Evolutionary conservation across 1,284 basidiomycete genomes (phyloP).

Genomic region (Fomitopsis pinicola): DNA sequence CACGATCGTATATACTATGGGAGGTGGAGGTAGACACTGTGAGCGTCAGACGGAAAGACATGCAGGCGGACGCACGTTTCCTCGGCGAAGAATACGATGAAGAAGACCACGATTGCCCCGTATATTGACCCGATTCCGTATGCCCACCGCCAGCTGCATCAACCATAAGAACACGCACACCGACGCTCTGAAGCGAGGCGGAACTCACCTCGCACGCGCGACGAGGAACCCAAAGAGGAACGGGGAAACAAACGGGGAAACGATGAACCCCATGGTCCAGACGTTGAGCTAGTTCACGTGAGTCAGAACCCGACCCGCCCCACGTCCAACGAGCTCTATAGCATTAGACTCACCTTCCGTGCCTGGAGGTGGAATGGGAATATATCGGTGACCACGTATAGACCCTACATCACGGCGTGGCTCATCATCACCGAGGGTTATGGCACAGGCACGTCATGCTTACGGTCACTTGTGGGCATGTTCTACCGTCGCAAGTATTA

Average conservation of each 20-base stretch:
- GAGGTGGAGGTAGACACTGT: neutral
- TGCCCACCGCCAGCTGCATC: constrained; percentile 60
- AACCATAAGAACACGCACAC: neutral
- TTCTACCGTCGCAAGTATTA: constrained; percentile 29
- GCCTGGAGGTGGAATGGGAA: constrained; percentile 76
- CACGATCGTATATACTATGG: constrained; percentile 66
- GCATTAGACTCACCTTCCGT: constrained; percentile 43
- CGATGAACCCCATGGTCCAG: constrained; percentile 71
- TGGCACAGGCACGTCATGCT: constrained; percentile 11
- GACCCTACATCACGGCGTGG: constrained; percentile 37
- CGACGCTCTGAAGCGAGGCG: no score
- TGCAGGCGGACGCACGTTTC: constrained; percentile 52
- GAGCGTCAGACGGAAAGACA: neutral
- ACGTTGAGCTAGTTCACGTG: constrained; percentile 47
- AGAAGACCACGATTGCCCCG: constrained; percentile 45
- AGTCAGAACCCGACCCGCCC: neutral
- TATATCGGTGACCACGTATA: constrained; percentile 64
- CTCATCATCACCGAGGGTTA: neutral
- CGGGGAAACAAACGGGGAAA: constrained; percentile 62
- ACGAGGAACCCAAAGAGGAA: constrained; percentile 70
- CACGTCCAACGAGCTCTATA: neutral
- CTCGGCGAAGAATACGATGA: constrained; percentile 56
- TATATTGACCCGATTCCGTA: constrained; percentile 69
- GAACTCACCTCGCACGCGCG: constrained; percentile 43
- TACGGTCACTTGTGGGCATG: constrained; percentile 68